phyloP scores from a whole-genome alignment of 495 filamentous ascomycete genomes.

The Talaromyces adpressus region DNA sequence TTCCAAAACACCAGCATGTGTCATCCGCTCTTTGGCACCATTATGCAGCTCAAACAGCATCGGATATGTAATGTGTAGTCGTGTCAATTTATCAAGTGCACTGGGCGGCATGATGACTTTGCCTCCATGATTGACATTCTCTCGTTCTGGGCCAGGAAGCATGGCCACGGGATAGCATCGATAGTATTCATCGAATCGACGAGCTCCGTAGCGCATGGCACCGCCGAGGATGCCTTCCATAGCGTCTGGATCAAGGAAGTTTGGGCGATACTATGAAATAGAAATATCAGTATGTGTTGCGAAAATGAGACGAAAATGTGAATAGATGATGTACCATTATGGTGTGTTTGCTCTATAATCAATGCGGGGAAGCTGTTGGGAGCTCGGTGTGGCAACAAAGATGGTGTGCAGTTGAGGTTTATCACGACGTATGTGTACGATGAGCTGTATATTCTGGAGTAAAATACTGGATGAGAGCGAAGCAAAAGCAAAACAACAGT shows the following conservation, averaged over 20 bases:
- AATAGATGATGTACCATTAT: slow-evolving; percentile 10
- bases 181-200: slow-evolving; percentile 95
- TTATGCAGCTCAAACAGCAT: slow-evolving; percentile 95
- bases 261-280: slow-evolving; percentile 38
- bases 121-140: slow-evolving; percentile 88
- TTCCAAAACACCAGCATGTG: slow-evolving; percentile 91
- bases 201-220: slow-evolving; percentile 37
- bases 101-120: slow-evolving; percentile 96
- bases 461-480: slow-evolving; percentile 5
- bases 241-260: slow-evolving; percentile 51
- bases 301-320: background rate
- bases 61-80: slow-evolving; percentile 95
- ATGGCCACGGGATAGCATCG: slow-evolving; percentile 91
- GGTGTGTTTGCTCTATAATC: background rate
- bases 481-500: background rate
- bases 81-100: slow-evolving; percentile 88
- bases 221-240: slow-evolving; percentile 41
- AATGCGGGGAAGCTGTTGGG: background rate
- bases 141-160: slow-evolving; percentile 87
- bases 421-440: background rate
- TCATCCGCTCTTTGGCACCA: slow-evolving; percentile 66
- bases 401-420: background rate
- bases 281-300: slow-evolving; percentile 10
- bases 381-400: background rate
- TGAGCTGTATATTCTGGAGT: slow-evolving; percentile 1